These are phyloP conservation scores for Gnomoniopsis smithogilvyi DNA, from an alignment of 2,329 filamentous ascomycete genomes.

Conservation along the genomic window DNA sequence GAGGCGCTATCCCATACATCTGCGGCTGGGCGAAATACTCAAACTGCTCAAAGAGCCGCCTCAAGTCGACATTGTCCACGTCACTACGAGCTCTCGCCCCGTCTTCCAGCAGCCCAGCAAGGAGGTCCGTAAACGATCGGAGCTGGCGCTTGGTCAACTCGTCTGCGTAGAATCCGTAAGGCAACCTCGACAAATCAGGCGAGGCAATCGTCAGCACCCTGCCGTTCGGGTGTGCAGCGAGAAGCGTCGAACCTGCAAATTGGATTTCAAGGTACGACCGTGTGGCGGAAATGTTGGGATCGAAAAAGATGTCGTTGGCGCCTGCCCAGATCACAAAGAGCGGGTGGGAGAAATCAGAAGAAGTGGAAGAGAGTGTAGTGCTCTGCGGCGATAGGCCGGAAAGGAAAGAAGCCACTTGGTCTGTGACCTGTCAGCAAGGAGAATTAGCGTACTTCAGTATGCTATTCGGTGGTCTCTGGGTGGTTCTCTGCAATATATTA, in stretches of 20 bases:
- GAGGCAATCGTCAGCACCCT: neutral
- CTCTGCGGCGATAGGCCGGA: neutral
- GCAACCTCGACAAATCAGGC: neutral
- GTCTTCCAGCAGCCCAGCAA: neutral
- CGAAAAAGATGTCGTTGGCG: constrained; percentile 6
- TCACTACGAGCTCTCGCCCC: neutral
- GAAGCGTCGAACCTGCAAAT: neutral
- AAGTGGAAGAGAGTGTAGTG: neutral
- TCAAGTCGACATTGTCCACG: neutral
- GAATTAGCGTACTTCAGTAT: too few species aligned
- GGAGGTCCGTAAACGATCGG: neutral
- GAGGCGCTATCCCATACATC: neutral
- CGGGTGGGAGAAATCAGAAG: neutral
- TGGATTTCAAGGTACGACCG: neutral
- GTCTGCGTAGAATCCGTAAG: constrained; percentile 4
- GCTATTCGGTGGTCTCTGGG: too few species aligned
- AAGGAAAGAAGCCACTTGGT: constrained; percentile 1
- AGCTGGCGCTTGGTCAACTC: neutral
- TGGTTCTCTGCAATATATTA: too few species aligned
- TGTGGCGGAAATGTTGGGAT: neutral
- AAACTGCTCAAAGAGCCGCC: neutral
- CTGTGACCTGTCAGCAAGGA: neutral
- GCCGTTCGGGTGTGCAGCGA: neutral
- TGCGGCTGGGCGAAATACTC: constrained; percentile 2
- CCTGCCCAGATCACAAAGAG: neutral